phyloP scores from a whole-genome alignment of 2,329 filamentous ascomycete species.

The Dichotomopilus funicola region DNA sequence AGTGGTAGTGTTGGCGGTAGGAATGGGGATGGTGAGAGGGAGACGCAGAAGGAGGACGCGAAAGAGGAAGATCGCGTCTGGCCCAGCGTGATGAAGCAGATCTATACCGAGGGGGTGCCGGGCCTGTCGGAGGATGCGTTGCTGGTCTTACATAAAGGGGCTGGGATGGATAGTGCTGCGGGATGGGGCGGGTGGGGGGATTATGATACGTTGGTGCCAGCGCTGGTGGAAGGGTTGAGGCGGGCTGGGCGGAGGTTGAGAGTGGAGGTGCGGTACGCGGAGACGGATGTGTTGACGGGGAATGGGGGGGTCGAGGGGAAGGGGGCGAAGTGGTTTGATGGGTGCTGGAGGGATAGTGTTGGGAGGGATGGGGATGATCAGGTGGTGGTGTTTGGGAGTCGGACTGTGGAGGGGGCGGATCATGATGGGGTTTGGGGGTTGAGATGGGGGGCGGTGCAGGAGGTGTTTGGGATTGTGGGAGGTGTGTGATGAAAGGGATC shows the following conservation, averaged over 20 bases:
- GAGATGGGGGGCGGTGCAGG: slow-evolving; percentile 15
- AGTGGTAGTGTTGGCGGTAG: no score
- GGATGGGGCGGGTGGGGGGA: slow-evolving; percentile 29
- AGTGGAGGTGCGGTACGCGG: slow-evolving; percentile 27
- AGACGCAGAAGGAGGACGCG: neutral
- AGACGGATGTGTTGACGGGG: slow-evolving; percentile 28
- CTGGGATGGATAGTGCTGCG: slow-evolving; percentile 4
- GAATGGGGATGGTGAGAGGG: neutral
- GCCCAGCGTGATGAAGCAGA: slow-evolving; percentile 16
- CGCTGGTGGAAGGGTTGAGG: slow-evolving; percentile 20
- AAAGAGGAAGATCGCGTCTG: slow-evolving; percentile 20
- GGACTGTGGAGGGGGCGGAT: slow-evolving; percentile 23
- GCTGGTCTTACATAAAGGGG: slow-evolving; percentile 25
- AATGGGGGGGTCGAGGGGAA: slow-evolving; percentile 17
- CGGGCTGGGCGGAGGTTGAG: slow-evolving; percentile 13
- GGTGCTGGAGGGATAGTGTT: slow-evolving; percentile 21
- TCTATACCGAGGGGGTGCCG: slow-evolving; percentile 23
- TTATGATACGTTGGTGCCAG: slow-evolving; percentile 26
- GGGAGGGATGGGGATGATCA: neutral
- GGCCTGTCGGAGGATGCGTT: slow-evolving; percentile 27
- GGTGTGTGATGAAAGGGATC: no score
- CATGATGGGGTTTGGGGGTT: slow-evolving; percentile 26
- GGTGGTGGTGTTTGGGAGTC: slow-evolving; percentile 23
- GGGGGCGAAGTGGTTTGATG: slow-evolving; percentile 27
- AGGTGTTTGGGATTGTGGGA: slow-evolving; percentile 12